These are phyloP conservation scores for Peronosclerospora sorghi DNA, from an alignment of 352 stramenopile genomes.

Conservation along the genomic window DNA sequence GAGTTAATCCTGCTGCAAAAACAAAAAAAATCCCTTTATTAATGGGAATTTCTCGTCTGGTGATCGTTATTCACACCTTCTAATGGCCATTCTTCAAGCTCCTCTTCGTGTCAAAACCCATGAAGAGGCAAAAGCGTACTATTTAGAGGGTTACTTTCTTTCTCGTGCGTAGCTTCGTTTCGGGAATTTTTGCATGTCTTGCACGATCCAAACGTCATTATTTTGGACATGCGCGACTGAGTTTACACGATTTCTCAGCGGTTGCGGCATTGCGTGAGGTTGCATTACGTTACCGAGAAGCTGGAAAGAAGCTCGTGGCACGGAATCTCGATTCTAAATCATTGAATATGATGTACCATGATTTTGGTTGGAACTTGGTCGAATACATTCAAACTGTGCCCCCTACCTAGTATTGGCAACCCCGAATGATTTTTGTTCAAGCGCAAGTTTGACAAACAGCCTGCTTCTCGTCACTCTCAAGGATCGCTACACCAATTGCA, in stretches of 20 bases:
- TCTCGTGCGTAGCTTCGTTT: slow-evolving; percentile 69
- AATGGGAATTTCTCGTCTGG: too few relatives aligned
- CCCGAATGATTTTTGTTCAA: too few relatives aligned
- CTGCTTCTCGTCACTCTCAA: too few relatives aligned
- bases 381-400: slow-evolving; percentile 26
- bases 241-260: slow-evolving; percentile 80
- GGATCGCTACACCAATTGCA: too few relatives aligned
- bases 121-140: slow-evolving; percentile 56
- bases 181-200: slow-evolving; percentile 63
- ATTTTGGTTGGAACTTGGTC: slow-evolving; percentile 39
- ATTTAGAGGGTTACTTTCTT: slow-evolving; percentile 68
- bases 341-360: slow-evolving; percentile 40
- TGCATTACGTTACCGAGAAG: slow-evolving; percentile 54
- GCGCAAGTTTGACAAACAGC: too few relatives aligned
- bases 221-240: slow-evolving; percentile 69
- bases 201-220: slow-evolving; percentile 47
- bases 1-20: too few relatives aligned
- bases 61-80: slow-evolving; percentile 85
- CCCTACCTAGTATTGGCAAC: too few relatives aligned
- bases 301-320: slow-evolving; percentile 61
- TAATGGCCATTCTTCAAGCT: slow-evolving; percentile 84
- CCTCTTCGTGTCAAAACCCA: slow-evolving; percentile 48
- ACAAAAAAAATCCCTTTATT: too few relatives aligned
- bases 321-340: slow-evolving; percentile 50
- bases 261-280: slow-evolving; percentile 69